Evolutionary conservation across 306 rosid species (phyloP).

Genomic region (Castanea sativa): DNA sequence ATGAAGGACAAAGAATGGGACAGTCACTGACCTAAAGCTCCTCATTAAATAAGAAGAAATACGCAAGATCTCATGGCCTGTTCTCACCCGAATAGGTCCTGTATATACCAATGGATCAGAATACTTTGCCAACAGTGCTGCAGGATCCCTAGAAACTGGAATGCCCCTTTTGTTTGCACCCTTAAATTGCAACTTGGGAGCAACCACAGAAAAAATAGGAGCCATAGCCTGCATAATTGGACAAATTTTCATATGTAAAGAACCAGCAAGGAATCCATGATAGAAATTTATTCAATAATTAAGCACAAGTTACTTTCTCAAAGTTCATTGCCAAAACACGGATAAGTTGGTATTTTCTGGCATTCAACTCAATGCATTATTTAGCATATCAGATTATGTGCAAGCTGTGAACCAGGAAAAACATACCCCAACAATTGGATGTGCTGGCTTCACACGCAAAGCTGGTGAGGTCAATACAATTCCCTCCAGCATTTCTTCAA

Average conservation of each 20-base stretch:
- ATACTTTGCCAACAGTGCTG: conserved; percentile 83
- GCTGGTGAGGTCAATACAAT: conserved; percentile 94
- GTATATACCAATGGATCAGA: conserved; percentile 97
- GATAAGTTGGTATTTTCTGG: background rate
- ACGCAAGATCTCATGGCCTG: conserved; percentile 90
- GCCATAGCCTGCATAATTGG: conserved; percentile 68
- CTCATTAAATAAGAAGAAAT: conserved; percentile 66
- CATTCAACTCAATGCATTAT: background rate
- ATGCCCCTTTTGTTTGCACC: conserved; percentile 99
- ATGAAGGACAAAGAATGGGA: conserved; percentile 95
- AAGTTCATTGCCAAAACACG: background rate
- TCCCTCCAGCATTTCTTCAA: conserved; percentile 75
- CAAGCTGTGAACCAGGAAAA: background rate
- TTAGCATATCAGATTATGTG: background rate
- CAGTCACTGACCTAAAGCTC: conserved; percentile 68
- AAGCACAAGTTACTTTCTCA: background rate
- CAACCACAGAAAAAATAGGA: conserved; percentile 80
- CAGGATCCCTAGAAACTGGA: conserved; percentile 97
- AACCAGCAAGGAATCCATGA: background rate
- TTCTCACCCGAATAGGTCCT: conserved; percentile 93
- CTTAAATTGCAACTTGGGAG: conserved; percentile 85
- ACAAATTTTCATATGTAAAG: background rate
- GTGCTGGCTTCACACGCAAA: conserved; percentile 90
- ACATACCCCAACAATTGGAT: conserved; percentile 90
- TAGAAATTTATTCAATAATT: background rate